Conservation (phyloP, 306 rosid genomes). For the Luffa acutangula region DNA sequence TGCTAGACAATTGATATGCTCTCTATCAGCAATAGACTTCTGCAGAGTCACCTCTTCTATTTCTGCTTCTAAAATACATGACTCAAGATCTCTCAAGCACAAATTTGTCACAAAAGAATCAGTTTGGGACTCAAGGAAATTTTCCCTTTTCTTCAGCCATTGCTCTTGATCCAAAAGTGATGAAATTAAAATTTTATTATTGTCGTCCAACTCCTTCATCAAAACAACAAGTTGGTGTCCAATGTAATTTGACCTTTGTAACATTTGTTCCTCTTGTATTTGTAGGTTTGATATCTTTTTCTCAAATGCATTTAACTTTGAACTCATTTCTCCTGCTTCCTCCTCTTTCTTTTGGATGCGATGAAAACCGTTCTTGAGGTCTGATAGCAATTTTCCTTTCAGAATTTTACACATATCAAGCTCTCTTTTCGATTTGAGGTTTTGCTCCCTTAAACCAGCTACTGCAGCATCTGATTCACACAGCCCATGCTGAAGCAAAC, state of each 20-base stretch:
- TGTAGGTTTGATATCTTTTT: conserved; percentile 61
- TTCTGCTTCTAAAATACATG: conserved; percentile 42
- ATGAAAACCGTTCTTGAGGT: conserved; percentile 66
- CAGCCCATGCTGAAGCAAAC: conserved; percentile 72
- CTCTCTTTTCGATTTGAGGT: conserved; percentile 53
- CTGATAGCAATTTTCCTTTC: conserved; percentile 68
- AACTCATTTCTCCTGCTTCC: conserved; percentile 54
- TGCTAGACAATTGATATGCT: conserved; percentile 17
- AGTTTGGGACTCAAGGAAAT: conserved; percentile 41
- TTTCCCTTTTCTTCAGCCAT: conserved; percentile 35
- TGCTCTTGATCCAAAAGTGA: conserved; percentile 58
- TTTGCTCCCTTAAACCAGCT: conserved; percentile 65
- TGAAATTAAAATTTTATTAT: conserved; percentile 32
- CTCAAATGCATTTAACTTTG: conserved; percentile 49
- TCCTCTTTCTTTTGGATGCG: conserved; percentile 65
- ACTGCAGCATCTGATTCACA: conserved; percentile 54
- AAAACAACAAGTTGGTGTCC: conserved; percentile 66
- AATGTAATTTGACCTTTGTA: conserved; percentile 68
- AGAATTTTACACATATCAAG: conserved; percentile 77
- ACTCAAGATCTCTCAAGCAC: conserved; percentile 59
- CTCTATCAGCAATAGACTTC: conserved; percentile 38
- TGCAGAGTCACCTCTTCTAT: conserved; percentile 29
- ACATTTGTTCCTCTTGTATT: conserved; percentile 74
- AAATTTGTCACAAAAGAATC: conserved; percentile 42
- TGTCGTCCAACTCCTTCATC: conserved; percentile 60